Evolutionary conservation across 2,329 filamentous ascomycete genomes (phyloP), one percentile per base, ranked within the genome.

Genomic region (Thermomyces lanuginosus): DNA sequence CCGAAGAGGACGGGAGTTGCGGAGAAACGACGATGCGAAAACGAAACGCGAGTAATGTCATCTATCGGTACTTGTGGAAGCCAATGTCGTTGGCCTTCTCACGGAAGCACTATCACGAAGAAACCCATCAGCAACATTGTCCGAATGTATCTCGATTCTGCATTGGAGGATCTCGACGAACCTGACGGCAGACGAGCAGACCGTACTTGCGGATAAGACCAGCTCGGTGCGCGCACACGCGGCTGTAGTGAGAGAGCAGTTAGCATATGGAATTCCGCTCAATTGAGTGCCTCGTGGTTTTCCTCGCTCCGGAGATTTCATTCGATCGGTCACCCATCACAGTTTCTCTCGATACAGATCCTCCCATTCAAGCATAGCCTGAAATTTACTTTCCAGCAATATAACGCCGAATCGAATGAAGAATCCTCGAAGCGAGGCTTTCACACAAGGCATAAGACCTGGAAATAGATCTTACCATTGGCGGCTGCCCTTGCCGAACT

Each of bases 141-240:
- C n/a, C 4, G 11, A 18, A 16, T 14, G 10, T 4, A 14, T 5
- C n/a, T 19, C 6, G 12, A 6, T 12, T n/a, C n/a, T 13, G n/a
- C 8, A 21, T 12, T 12, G 2, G 7, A 25, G 9, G n/a, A 3
- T 5, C 13, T 11, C 8, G 19, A 32, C 34, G 12, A 20, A 35
- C 27, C 29, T 36, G 35, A 32, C 31, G 33, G 30, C 49, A 46
- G 51, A 54, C 50, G 54, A 92, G 82, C 50, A 93, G 72, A 58
- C 89, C 86, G 69, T 98, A 98, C 71, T 98, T 98, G 71, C 89
- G 84, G 75, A 98, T 92, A 49, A 98, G 76, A 91, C 89, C 89
- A 55, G 89, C 86, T 58, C 72, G 76, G 79, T 98, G 86, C 58
- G 83, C 82, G 81, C 75, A 80, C 57, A 79, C 74, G 55, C 75